A percentile compares a stretch with the other conserved stretches of the same genome.
Evolutionary conservation across 2,329 filamentous ascomycete species (phyloP).

Genomic region (Sclerotinia spermophila): DNA sequence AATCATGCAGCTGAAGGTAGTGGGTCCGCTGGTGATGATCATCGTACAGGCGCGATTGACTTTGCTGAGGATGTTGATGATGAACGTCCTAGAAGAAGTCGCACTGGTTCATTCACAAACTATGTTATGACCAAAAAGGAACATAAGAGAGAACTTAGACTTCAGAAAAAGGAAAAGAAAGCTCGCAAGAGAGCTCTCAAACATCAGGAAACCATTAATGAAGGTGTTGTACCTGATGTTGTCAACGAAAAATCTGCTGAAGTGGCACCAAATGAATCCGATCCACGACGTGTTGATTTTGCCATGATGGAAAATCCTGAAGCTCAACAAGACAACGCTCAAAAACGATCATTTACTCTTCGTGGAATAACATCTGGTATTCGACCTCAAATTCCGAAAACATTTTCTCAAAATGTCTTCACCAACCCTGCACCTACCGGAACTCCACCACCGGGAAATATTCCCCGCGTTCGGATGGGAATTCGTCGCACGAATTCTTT

Average conservation of each 20-base stretch:
- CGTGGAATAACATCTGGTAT: slow-evolving; percentile 54
- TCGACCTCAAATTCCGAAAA: slow-evolving; percentile 58
- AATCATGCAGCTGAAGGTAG: slow-evolving; percentile 27
- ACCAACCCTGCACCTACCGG: slow-evolving; percentile 39
- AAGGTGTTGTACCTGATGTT: slow-evolving; percentile 20
- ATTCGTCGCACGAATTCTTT: slow-evolving; percentile 72
- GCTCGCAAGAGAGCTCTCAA: slow-evolving; percentile 27
- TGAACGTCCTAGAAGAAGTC: slow-evolving; percentile 39
- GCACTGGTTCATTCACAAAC: slow-evolving; percentile 30
- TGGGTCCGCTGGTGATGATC: slow-evolving; percentile 29
- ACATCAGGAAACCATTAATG: slow-evolving; percentile 29
- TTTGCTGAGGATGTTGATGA: slow-evolving; percentile 53
- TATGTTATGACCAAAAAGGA: slow-evolving; percentile 35
- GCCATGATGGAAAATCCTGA: slow-evolving; percentile 41
- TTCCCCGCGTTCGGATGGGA: slow-evolving; percentile 58
- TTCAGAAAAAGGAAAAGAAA: slow-evolving; percentile 37
- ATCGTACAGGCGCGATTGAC: slow-evolving; percentile 39
- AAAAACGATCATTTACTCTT: slow-evolving; percentile 50
- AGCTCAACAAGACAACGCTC: slow-evolving; percentile 19
- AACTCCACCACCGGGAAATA: slow-evolving; percentile 39
- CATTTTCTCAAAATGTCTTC: slow-evolving; percentile 70
- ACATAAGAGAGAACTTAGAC: slow-evolving; percentile 40
- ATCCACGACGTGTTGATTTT: slow-evolving; percentile 58
- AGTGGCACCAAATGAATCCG: slow-evolving; percentile 31
- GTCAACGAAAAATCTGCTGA: slow-evolving; percentile 26